A percentile compares a stretch with the other conserved stretches of the same genome.
These are phyloP conservation scores for Entrophospora sp. DNA, from an alignment of 192 early-diverging fungal species.

Conservation along the genomic window DNA sequence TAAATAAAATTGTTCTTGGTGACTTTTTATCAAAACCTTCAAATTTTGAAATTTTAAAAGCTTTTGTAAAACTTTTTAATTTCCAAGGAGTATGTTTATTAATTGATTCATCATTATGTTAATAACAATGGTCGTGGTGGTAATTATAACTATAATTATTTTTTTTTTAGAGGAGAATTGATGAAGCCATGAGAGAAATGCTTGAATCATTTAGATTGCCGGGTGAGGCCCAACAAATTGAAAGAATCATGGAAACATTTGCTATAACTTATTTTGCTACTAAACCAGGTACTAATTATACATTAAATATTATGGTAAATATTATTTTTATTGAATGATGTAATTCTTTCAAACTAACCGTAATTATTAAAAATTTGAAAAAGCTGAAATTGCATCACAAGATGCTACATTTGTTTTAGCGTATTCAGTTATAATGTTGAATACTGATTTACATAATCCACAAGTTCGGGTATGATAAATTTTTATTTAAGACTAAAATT, in stretches of 20 bases:
- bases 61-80: constrained; percentile 78
- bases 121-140: background rate
- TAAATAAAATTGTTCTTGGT: constrained; percentile 82
- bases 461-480: constrained; percentile 54
- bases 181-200: constrained; percentile 89
- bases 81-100: constrained; percentile 62
- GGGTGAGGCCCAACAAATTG: constrained; percentile 97
- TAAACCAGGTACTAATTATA: constrained; percentile 24
- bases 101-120: background rate
- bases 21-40: constrained; percentile 83
- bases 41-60: constrained; percentile 76
- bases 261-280: constrained; percentile 70
- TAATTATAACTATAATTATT: too few relatives aligned
- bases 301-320: too few relatives aligned
- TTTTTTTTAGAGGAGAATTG: constrained; percentile 70
- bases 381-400: constrained; percentile 59
- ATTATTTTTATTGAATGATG: background rate
- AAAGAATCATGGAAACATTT: constrained; percentile 89
- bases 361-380: background rate
- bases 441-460: constrained; percentile 96
- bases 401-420: constrained; percentile 83
- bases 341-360: background rate
- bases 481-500: background rate
- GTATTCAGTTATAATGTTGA: constrained; percentile 94
- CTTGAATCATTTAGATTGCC: constrained; percentile 91